Evolutionary conservation across 1,284 basidiomycete species (phyloP).

Genomic region (Bondarzewia mesenterica): DNA sequence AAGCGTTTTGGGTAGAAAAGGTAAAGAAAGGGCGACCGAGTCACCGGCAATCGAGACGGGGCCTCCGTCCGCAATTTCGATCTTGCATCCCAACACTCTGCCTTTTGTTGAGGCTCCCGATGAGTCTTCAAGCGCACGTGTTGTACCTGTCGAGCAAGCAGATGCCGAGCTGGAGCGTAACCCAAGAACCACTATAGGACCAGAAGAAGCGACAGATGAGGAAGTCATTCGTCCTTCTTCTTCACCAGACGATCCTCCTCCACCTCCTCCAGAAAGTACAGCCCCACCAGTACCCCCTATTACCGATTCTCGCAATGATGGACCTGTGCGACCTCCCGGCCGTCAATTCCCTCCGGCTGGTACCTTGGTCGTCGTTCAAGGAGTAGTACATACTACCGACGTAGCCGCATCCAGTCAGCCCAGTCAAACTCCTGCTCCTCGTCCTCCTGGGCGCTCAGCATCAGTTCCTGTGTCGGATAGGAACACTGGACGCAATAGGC

Average conservation of each 20-base stretch:
- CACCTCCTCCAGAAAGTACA: background rate
- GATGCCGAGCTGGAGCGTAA: background rate
- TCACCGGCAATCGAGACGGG: background rate
- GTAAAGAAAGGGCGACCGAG: background rate
- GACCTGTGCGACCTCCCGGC: background rate
- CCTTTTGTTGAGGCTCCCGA: background rate
- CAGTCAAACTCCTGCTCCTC: background rate
- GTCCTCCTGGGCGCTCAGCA: background rate
- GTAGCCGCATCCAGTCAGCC: slow-evolving; percentile 27
- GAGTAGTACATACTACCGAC: slow-evolving; percentile 72
- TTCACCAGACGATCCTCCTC: background rate
- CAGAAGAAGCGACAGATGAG: background rate
- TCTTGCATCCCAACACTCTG: background rate
- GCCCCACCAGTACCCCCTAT: background rate
- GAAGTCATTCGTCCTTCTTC: background rate
- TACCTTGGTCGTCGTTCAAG: slow-evolving; percentile 72
- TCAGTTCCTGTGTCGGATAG: background rate
- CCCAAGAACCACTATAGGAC: background rate
- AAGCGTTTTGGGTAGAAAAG: background rate
- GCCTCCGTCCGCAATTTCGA: background rate
- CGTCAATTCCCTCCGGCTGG: slow-evolving; percentile 62
- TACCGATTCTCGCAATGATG: too few relatives aligned
- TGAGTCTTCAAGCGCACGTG: background rate
- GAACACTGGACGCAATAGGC: background rate
- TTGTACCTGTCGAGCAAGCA: background rate